These are phyloP conservation scores for Exophiala phaeomuriformis DNA, from an alignment of 2,329 filamentous ascomycete species.

Conservation along the genomic window DNA sequence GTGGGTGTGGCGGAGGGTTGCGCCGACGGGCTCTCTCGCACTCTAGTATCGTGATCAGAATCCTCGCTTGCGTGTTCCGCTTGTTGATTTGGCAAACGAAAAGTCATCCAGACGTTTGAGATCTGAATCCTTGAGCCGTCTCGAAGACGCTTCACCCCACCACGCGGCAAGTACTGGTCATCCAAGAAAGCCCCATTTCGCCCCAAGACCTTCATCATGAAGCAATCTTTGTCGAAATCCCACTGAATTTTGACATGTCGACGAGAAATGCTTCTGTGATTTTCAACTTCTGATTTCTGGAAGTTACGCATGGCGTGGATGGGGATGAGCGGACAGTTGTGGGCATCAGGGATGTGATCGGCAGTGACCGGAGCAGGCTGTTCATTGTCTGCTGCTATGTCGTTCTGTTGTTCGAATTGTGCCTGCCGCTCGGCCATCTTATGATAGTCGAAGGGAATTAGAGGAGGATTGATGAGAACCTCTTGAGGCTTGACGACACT, in stretches of 20 bases:
- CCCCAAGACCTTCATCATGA: slow-evolving; percentile 54
- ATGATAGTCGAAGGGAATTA: slow-evolving; percentile 26
- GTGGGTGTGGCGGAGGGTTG: slow-evolving; percentile 11
- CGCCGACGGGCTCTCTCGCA: slow-evolving; percentile 7
- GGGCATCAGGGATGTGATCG: slow-evolving; percentile 26
- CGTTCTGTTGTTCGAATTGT: slow-evolving; percentile 14
- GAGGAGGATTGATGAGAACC: slow-evolving; percentile 24
- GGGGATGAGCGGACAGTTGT: slow-evolving; percentile 41
- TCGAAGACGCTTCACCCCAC: slow-evolving; percentile 44
- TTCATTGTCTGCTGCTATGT: slow-evolving; percentile 20
- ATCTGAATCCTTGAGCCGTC: slow-evolving; percentile 55
- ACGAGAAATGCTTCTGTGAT: slow-evolving; percentile 54
- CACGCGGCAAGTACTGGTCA: slow-evolving; percentile 43
- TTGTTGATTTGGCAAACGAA: slow-evolving; percentile 21
- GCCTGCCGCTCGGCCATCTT: slow-evolving; percentile 22
- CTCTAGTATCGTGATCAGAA: slow-evolving; percentile 21
- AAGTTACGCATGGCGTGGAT: slow-evolving; percentile 47
- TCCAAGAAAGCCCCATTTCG: slow-evolving; percentile 53
- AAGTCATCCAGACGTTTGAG: slow-evolving; percentile 29
- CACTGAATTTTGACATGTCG: slow-evolving; percentile 56
- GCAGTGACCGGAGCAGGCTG: slow-evolving; percentile 27
- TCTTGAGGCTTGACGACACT: slow-evolving; percentile 26
- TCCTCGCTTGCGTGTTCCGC: slow-evolving; percentile 15
- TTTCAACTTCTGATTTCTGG: slow-evolving; percentile 34
- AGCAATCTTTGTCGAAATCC: slow-evolving; percentile 50